Evolutionary conservation across 2,329 filamentous ascomycete genomes (phyloP).

Genomic region (Aphanocladium album): DNA sequence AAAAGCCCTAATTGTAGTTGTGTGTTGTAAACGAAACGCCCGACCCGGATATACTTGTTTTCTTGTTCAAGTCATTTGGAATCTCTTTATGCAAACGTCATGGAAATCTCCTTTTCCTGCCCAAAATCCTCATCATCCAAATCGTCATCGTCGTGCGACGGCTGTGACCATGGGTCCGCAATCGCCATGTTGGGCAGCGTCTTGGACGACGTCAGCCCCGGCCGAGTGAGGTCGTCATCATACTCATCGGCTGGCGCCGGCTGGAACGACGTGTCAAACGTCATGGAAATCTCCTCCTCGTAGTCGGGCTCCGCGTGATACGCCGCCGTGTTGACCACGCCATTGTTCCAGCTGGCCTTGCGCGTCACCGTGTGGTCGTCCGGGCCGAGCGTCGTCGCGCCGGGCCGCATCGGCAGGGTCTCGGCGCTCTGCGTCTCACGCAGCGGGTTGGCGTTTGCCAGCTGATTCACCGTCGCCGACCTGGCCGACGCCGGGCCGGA

Average conservation of each 20-base stretch:
- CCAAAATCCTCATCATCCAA: slow-evolving; percentile 64
- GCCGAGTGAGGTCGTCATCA: slow-evolving; percentile 24
- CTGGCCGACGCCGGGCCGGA: slow-evolving; percentile 17
- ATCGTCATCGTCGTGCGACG: slow-evolving; percentile 38
- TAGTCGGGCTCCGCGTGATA: slow-evolving; percentile 23
- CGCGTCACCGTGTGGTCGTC: slow-evolving; percentile 15
- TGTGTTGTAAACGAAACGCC: slow-evolving; percentile 3
- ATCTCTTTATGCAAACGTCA: slow-evolving; percentile 70
- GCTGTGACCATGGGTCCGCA: slow-evolving; percentile 56
- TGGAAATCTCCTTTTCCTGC: slow-evolving; percentile 68
- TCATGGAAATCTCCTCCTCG: slow-evolving; percentile 61
- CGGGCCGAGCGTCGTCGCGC: slow-evolving; percentile 16
- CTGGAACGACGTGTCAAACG: slow-evolving; percentile 61
- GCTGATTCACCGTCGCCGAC: slow-evolving; percentile 18
- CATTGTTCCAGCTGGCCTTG: slow-evolving; percentile 11
- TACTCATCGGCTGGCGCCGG: slow-evolving; percentile 31
- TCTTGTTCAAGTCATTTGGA: too few relatives aligned
- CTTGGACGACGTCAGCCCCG: slow-evolving; percentile 33
- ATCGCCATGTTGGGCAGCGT: slow-evolving; percentile 48
- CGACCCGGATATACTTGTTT: slow-evolving; percentile 1
- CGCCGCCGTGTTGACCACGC: slow-evolving; percentile 19
- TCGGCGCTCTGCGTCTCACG: slow-evolving; percentile 46
- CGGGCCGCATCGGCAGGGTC: slow-evolving; percentile 23
- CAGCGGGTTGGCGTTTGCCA: slow-evolving; percentile 19
- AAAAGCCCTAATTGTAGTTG: not conserved